These are phyloP conservation scores for Phialocephala subalpina DNA, from an alignment of 2,329 filamentous ascomycete species.

Conservation along the genomic window DNA sequence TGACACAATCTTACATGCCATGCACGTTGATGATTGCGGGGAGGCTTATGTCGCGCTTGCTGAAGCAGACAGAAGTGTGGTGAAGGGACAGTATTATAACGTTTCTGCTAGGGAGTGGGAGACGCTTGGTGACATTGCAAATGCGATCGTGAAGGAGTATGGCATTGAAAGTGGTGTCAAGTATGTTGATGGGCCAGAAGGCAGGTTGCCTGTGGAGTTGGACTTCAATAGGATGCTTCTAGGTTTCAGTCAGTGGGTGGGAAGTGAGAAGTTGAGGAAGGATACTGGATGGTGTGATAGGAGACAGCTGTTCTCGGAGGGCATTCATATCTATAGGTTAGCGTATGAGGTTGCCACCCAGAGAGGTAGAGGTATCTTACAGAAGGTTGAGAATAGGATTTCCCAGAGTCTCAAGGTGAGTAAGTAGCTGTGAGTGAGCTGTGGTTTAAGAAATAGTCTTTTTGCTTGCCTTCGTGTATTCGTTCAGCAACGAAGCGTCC, in stretches of 20 bases:
- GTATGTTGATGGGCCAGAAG: conserved; percentile 27
- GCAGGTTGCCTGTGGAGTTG: conserved; percentile 15
- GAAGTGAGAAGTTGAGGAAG: conserved; percentile 29
- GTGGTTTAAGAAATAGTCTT: no score
- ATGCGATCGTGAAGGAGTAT: conserved; percentile 51
- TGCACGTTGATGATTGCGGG: conserved; percentile 58
- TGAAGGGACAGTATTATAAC: conserved; percentile 54
- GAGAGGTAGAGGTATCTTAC: not conserved
- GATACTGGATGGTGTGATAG: conserved; percentile 29
- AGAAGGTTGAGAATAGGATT: not conserved
- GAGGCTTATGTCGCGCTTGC: conserved; percentile 57
- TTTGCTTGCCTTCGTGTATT: no score
- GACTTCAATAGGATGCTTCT: conserved; percentile 22
- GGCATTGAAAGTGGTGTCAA: conserved; percentile 44
- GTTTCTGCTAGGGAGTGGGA: conserved; percentile 55
- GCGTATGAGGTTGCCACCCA: conserved; percentile 19
- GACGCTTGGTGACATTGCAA: conserved; percentile 49
- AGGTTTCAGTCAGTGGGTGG: conserved; percentile 29
- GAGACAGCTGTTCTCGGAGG: conserved; percentile 27
- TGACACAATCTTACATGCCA: conserved; percentile 53
- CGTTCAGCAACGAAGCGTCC: no score
- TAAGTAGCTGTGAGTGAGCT: no score
- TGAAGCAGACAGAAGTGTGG: conserved; percentile 36
- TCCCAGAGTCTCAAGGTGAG: no score
- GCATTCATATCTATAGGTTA: conserved; percentile 22